Base-by-base conservation (phyloP, 257 asterid genomes). In the Nicotiana benthamiana region DNA sequence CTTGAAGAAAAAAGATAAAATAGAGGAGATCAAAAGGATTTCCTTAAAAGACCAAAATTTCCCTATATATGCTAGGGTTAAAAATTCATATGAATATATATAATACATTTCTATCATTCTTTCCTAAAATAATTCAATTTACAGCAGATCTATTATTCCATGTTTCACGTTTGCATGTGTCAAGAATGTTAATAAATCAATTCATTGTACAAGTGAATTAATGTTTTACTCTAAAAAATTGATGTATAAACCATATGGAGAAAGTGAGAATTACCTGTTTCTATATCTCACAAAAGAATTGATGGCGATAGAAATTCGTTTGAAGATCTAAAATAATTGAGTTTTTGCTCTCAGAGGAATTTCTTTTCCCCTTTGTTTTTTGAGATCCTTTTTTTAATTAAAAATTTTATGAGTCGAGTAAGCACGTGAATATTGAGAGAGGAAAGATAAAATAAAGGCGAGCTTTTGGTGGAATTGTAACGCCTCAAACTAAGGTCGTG, bases 221-320 rank as follows among this genome's bases (percentile, higher is more conserved):
- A 15, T 72, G n/a, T 51, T 46, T 74, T 24, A 1, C n/a, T 15
- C 60, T 26, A 72, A 48, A 72, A 70, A 34, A 70, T 9, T 72
- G 15, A 72, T 24, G 60, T 9, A 72, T 24, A 46, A 46, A 4
- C 11, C 32, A 24, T 13, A 48, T 26, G 40, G 13, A 22, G 36
- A 48, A 72, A 74, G 16, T 22, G 26, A 72, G 9, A 74, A 74
- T 48, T 74, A 74, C 78, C 78, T 74, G 78, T 40, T 67, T 61
- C 32, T 68, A 34, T 34, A 68, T 72, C 78, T 48, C 60, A 17
- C 61, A 74, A 48, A 48, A 56, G 51, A 54, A 74, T 26, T 74
- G 78, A 46, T 74, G 61, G 61, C 61, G 32, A 72, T 46, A 48
- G 16, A 72, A 72, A 72, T 72, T 72, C 24, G n/a, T 46, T 72